Percentiles rank a stretch among this genome's conserved stretches.
These are phyloP conservation scores for Aspergillus brasiliensis DNA, from an alignment of 2,329 filamentous ascomycete species.

Conservation along the genomic window DNA sequence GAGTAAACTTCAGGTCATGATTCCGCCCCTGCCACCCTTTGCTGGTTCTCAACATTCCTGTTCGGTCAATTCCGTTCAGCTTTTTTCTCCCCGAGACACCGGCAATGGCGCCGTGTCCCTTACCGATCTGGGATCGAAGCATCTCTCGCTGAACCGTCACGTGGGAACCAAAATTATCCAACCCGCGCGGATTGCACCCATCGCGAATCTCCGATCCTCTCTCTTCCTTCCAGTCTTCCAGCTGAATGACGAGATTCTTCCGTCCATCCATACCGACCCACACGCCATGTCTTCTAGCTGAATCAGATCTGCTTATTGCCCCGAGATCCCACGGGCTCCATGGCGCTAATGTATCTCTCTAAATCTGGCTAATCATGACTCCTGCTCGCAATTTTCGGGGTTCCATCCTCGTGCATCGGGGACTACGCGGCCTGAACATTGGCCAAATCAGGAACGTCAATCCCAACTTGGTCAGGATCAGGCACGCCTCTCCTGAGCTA, in stretches of 20 bases:
- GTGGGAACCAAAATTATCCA: neutral
- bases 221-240: neutral
- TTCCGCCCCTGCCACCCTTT: too few relatives aligned
- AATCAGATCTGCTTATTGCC: neutral
- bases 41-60: too few relatives aligned
- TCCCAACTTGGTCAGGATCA: neutral
- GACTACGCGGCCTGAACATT: conserved; percentile 1
- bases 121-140: too few relatives aligned
- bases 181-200: neutral
- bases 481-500: neutral
- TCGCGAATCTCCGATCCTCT: neutral
- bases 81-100: too few relatives aligned
- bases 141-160: neutral
- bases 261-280: neutral
- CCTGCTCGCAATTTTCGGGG: neutral
- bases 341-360: conserved; percentile 4
- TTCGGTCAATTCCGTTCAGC: too few relatives aligned
- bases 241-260: neutral
- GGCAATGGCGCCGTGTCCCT: too few relatives aligned
- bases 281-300: neutral
- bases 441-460: neutral
- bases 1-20: too few relatives aligned
- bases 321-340: conserved; percentile 2
- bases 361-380: neutral
- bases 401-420: conserved; percentile 7